Conservation (phyloP, 2,329 filamentous ascomycete genomes). For the Rhynchosporium secalis region DNA sequence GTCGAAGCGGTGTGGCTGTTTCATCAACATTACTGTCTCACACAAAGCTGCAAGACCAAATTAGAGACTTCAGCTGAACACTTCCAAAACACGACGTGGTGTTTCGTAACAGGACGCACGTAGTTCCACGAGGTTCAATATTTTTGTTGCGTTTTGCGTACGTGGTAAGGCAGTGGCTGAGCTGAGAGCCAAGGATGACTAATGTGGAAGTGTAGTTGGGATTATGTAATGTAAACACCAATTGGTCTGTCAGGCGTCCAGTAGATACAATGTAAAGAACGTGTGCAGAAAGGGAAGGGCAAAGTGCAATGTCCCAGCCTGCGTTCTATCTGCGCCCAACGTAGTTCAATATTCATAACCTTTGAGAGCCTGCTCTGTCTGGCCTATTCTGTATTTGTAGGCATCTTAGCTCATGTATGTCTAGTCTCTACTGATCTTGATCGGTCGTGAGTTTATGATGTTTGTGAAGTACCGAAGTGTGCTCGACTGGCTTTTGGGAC, state of each 20-base stretch:
- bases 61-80: background rate
- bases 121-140: background rate
- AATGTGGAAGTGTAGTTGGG: background rate
- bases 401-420: background rate
- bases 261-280: background rate
- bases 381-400: background rate
- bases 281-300: background rate
- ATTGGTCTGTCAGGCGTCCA: conserved; percentile 1
- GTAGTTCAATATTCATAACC: too few relatives aligned
- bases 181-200: conserved; percentile 9
- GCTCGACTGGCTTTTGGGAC: too few relatives aligned
- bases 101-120: background rate
- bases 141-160: background rate
- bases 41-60: background rate
- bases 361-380: too few relatives aligned
- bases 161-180: background rate
- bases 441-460: too few relatives aligned
- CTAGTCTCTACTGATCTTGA: too few relatives aligned
- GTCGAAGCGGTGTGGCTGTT: conserved; percentile 6
- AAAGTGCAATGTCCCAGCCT: background rate
- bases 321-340: too few relatives aligned
- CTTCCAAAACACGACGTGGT: background rate
- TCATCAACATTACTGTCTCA: conserved; percentile 1
- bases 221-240: conserved; percentile 14
- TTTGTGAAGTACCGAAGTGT: too few relatives aligned